Conservation (phyloP, 495 filamentous ascomycete species). For the Lasiosphaeria ovina region DNA sequence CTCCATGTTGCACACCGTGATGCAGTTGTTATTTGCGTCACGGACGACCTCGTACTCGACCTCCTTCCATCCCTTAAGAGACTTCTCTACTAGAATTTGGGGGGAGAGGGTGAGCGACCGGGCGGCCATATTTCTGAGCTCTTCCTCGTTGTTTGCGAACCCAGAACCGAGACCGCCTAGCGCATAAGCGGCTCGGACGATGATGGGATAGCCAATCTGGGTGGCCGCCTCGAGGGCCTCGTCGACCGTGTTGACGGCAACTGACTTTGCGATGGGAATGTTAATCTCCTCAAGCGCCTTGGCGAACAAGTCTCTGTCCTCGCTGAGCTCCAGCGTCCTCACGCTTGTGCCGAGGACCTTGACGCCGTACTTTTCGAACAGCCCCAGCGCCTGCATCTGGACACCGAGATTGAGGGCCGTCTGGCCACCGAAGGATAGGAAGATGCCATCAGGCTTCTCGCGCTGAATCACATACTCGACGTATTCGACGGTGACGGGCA, state of each 20-base stretch:
- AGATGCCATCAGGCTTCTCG: slow-evolving; percentile 94
- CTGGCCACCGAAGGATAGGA: slow-evolving; percentile 95
- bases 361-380: slow-evolving; percentile 93
- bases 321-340: slow-evolving; percentile 88
- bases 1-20: slow-evolving; percentile 99
- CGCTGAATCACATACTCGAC: slow-evolving; percentile 95
- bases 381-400: slow-evolving; percentile 92
- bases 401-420: slow-evolving; percentile 95
- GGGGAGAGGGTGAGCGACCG: slow-evolving; percentile 92
- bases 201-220: slow-evolving; percentile 90
- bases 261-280: slow-evolving; percentile 94
- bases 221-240: slow-evolving; percentile 85
- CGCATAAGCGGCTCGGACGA: slow-evolving; percentile 93
- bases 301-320: slow-evolving; percentile 93
- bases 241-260: slow-evolving; percentile 85
- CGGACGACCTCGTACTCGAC: slow-evolving; percentile 97
- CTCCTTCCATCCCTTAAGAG: slow-evolving; percentile 99
- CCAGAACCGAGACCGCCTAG: slow-evolving; percentile 94
- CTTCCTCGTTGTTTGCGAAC: slow-evolving; percentile 92
- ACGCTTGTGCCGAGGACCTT: slow-evolving; percentile 93
- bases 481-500: slow-evolving; percentile 93
- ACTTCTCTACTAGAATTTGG: slow-evolving; percentile 97
- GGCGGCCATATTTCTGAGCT: slow-evolving; percentile 88
- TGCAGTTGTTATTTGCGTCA: slow-evolving; percentile 93
- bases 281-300: slow-evolving; percentile 87